These are phyloP conservation scores for Irpex sp. DNA, from an alignment of 1,284 basidiomycete species.

Conservation along the genomic window DNA sequence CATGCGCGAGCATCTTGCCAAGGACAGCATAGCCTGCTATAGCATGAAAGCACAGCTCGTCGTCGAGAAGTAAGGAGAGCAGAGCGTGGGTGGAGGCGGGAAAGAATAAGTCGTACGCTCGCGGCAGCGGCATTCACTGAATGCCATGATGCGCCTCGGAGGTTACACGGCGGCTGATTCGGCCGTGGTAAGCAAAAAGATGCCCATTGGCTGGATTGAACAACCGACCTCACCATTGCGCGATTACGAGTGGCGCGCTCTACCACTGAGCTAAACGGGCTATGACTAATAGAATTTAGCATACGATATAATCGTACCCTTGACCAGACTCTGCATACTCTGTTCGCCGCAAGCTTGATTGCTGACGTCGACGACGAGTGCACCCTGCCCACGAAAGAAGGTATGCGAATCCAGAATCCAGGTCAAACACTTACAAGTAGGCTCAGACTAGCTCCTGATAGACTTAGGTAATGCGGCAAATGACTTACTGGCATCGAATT, in stretches of 20 bases:
- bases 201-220: constrained; percentile 1
- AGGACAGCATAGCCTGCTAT: background rate
- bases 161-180: no score
- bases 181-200: background rate
- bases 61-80: background rate
- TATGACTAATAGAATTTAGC: background rate
- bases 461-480: no score
- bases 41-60: background rate
- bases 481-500: no score
- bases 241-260: background rate
- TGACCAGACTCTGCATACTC: no score
- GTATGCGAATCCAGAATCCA: no score
- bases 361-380: no score
- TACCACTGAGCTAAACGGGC: constrained; percentile 1
- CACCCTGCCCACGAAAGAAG: no score
- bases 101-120: background rate
- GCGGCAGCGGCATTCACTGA: background rate
- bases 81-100: background rate
- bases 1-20: background rate
- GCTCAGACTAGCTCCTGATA: no score
- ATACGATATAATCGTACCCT: no score
- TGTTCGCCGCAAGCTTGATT: no score
- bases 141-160: background rate
- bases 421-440: no score
- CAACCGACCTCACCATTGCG: background rate